Conservation (phyloP, 305 asterid genomes). For the Solanum hybrid region DNA sequence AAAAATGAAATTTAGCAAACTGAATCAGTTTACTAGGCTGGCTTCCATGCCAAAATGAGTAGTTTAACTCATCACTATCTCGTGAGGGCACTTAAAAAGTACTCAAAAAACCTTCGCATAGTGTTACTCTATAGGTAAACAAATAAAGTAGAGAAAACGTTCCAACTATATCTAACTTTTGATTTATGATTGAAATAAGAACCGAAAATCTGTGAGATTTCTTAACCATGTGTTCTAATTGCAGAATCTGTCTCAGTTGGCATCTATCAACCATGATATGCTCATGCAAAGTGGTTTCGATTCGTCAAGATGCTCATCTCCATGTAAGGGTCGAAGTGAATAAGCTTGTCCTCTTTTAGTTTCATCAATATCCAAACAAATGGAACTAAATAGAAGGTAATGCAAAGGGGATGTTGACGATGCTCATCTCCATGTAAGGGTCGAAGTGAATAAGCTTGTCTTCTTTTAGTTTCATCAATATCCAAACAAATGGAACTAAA, state of each 20-base stretch:
- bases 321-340: constrained; percentile 30
- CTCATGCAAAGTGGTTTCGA: constrained; percentile 66
- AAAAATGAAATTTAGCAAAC: not conserved
- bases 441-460: constrained; percentile 5
- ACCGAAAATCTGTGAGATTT: not conserved
- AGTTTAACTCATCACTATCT: not conserved
- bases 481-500: not conserved
- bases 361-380: not conserved
- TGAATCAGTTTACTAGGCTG: not conserved
- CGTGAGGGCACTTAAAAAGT: not conserved
- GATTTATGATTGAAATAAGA: not conserved
- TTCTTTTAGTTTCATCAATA: not conserved
- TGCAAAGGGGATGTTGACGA: constrained; percentile 5
- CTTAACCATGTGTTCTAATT: not conserved
- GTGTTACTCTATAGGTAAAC: not conserved
- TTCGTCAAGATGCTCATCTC: constrained; percentile 51
- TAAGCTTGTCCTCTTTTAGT: not conserved
- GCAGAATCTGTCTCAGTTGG: constrained; percentile 92
- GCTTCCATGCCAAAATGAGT: not conserved
- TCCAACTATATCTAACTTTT: not conserved
- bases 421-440: constrained; percentile 50
- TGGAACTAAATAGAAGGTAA: not conserved
- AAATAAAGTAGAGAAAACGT: not conserved
- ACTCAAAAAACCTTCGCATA: not conserved
- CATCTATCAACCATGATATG: constrained; percentile 83